Conservation (phyloP, 495 filamentous ascomycete genomes). For the Neurospora hispaniola region DNA sequence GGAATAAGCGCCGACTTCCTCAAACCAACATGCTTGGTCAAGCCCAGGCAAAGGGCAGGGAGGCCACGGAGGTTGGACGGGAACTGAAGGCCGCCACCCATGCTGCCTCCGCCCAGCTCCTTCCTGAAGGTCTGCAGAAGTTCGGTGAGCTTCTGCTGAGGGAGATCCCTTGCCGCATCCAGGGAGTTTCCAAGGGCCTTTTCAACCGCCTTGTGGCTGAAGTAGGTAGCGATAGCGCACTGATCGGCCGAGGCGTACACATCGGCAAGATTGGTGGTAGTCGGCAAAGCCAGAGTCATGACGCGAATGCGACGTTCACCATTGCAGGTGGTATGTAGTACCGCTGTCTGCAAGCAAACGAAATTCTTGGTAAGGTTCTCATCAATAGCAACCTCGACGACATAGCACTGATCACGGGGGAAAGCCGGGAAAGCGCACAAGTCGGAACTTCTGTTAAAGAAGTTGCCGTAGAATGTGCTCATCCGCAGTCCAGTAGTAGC, state of each 20-base stretch:
- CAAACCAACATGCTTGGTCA: slow-evolving; percentile 94
- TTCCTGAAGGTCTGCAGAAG: slow-evolving; percentile 91
- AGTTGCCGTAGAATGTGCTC: slow-evolving; percentile 98
- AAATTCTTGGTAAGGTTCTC: slow-evolving; percentile 88
- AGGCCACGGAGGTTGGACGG: slow-evolving; percentile 81
- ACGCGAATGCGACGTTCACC: slow-evolving; percentile 91
- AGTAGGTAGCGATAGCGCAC: slow-evolving; percentile 83
- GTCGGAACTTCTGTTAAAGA: slow-evolving; percentile 96
- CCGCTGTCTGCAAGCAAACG: slow-evolving; percentile 91
- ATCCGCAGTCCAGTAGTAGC: slow-evolving; percentile 92
- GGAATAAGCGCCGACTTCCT: slow-evolving; percentile 94
- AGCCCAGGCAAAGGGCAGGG: slow-evolving; percentile 78
- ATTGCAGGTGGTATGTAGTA: slow-evolving; percentile 96
- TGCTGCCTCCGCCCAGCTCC: slow-evolving; percentile 90
- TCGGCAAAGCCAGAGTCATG: slow-evolving; percentile 85
- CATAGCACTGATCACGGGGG: slow-evolving; percentile 92
- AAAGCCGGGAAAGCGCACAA: slow-evolving; percentile 97
- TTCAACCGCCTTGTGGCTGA: slow-evolving; percentile 96
- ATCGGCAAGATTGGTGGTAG: slow-evolving; percentile 80
- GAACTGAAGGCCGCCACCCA: slow-evolving; percentile 90
- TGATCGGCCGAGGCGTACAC: slow-evolving; percentile 94
- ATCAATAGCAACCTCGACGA: slow-evolving; percentile 98
- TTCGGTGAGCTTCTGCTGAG: slow-evolving; percentile 87
- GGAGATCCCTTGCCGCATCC: slow-evolving; percentile 78
- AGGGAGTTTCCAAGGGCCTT: slow-evolving; percentile 73